Percentiles rank a stretch among this genome's conserved stretches.
These are phyloP conservation scores for Yarrowia sp. DNA, from an alignment of 805 yeast genomes.

Conservation along the genomic window DNA sequence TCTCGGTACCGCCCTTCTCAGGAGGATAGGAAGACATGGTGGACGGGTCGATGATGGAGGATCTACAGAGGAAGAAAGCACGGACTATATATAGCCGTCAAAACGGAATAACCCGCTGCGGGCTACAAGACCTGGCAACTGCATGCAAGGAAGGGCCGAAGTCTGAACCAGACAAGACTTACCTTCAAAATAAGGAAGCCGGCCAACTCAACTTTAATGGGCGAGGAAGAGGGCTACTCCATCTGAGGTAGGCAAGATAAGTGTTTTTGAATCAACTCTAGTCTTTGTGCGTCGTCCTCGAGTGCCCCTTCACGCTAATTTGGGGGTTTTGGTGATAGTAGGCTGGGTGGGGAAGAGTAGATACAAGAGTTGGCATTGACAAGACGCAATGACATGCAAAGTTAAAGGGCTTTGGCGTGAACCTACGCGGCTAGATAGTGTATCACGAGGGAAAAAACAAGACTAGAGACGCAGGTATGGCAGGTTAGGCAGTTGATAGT, in stretches of 20 bases:
- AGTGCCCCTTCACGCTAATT: not conserved
- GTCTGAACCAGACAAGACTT: constrained; percentile 5
- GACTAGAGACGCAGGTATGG: not conserved
- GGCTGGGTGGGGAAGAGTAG: constrained; percentile 7
- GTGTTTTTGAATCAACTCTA: no score
- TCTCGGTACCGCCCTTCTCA: constrained; percentile 6
- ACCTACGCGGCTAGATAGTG: constrained; percentile 1
- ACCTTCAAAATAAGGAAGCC: not conserved
- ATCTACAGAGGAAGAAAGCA: not conserved
- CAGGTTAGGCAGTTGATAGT: no score
- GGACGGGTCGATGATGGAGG: not conserved
- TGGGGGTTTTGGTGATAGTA: not conserved
- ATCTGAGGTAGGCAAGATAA: not conserved
- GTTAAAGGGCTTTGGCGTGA: not conserved
- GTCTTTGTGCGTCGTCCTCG: no score
- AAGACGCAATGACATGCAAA: constrained; percentile 18
- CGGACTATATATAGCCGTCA: constrained; percentile 6
- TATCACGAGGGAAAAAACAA: not conserved
- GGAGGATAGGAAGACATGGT: not conserved
- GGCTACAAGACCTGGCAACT: constrained; percentile 3
- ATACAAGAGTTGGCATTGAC: not conserved
- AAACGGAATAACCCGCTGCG: constrained; percentile 15
- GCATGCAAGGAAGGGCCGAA: constrained; percentile 14
- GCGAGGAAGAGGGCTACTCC: not conserved
- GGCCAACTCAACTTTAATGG: not conserved